phyloP scores from a whole-genome alignment of 78 protist species.

The Dictyostelium citrinum region DNA sequence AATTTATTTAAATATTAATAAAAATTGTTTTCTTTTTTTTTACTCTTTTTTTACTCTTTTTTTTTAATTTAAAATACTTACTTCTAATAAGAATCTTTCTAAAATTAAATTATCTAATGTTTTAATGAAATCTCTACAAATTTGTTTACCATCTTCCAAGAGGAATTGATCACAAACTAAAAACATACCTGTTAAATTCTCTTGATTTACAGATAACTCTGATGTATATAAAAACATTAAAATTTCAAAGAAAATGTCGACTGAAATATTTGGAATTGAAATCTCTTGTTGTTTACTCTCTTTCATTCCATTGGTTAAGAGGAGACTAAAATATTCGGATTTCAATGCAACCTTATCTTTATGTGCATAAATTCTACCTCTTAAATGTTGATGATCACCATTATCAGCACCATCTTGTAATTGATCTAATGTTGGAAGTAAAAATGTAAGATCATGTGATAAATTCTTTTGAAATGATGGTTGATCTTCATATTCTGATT shows the following conservation, averaged over 20 bases:
- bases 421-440: conserved; percentile 21
- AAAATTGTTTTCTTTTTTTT: not conserved
- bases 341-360: not conserved
- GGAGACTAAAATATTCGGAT: conserved; percentile 44
- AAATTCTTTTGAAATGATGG: conserved; percentile 67
- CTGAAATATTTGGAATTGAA: conserved; percentile 47
- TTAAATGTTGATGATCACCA: not conserved
- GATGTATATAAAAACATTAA: conserved; percentile 48
- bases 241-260: conserved; percentile 38
- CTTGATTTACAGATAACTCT: conserved; percentile 6
- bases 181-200: conserved; percentile 21
- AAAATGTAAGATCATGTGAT: conserved; percentile 65
- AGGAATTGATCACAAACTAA: conserved; percentile 67
- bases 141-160: conserved; percentile 63
- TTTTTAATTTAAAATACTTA: not conserved
- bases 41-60: not conserved
- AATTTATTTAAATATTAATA: no score
- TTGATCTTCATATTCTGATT: conserved; percentile 26
- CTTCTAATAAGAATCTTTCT: conserved; percentile 38
- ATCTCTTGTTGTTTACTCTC: conserved; percentile 67
- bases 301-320: conserved; percentile 68
- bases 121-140: conserved; percentile 31
- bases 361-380: conserved; percentile 44
- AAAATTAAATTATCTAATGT: conserved; percentile 14
- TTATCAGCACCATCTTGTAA: not conserved